Evolutionary conservation across 202 grass and related monocot species (phyloP).

Genomic region (Elaeis oleifera): DNA sequence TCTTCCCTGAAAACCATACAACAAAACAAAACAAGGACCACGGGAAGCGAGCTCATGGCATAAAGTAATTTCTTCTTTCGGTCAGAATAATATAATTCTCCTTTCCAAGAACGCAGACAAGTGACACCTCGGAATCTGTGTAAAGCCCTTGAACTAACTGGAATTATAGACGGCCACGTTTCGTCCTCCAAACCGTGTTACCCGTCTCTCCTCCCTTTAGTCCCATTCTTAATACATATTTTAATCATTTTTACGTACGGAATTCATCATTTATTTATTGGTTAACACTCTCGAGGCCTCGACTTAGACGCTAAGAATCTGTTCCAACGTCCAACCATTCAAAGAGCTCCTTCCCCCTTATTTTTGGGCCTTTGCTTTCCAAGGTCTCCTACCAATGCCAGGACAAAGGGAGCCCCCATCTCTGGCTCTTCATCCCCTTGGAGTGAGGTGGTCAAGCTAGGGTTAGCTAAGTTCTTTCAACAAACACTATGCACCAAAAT

Average conservation of each 20-base stretch:
- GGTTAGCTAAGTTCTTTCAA: too few species aligned
- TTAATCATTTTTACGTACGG: conserved; percentile 18
- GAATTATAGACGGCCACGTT: conserved; percentile 49
- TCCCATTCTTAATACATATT: neutral
- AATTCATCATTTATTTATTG: conserved; percentile 24
- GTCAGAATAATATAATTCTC: too few species aligned
- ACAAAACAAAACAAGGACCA: conserved; percentile 20
- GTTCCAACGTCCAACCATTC: conserved; percentile 4
- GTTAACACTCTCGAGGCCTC: conserved; percentile 29
- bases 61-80: neutral
- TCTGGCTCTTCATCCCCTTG: too few species aligned
- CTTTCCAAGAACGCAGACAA: too few species aligned
- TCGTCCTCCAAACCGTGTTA: conserved; percentile 10
- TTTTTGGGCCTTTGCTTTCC: conserved; percentile 25
- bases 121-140: neutral
- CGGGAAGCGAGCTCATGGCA: conserved; percentile 28
- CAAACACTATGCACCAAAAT: too few species aligned
- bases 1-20: conserved; percentile 2
- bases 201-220: neutral
- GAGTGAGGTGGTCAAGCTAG: too few species aligned
- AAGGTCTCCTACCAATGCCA: conserved; percentile 23
- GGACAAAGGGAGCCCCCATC: too few species aligned
- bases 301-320: conserved; percentile 1
- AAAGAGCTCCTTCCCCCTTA: neutral
- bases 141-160: conserved; percentile 28